phyloP scores from a whole-genome alignment of 2,329 filamentous ascomycete genomes.

The Clonostachys rhizophaga region DNA sequence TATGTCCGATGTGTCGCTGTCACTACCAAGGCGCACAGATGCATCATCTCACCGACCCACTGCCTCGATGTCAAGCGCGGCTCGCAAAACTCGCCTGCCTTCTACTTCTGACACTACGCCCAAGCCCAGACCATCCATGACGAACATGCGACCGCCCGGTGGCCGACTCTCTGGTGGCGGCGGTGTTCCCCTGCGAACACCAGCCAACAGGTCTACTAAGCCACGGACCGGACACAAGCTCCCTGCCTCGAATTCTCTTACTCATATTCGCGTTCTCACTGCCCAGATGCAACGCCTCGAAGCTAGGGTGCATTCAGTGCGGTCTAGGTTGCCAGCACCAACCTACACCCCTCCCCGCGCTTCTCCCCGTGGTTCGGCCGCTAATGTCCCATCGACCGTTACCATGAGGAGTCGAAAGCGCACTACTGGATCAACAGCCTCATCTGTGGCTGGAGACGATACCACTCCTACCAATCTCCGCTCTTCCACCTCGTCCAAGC shows the following conservation, averaged over 20 bases:
- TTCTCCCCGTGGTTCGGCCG: slow-evolving; percentile 59
- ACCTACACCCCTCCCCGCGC: slow-evolving; percentile 70
- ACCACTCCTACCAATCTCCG: slow-evolving; percentile 38
- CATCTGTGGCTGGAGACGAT: slow-evolving; percentile 46
- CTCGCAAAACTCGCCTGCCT: slow-evolving; percentile 47
- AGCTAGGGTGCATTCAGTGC: slow-evolving; percentile 83
- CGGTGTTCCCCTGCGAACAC: slow-evolving; percentile 44
- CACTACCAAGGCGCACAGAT: slow-evolving; percentile 46
- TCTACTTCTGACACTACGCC: slow-evolving; percentile 52
- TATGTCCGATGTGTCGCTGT: slow-evolving; percentile 77
- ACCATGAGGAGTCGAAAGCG: slow-evolving; percentile 69
- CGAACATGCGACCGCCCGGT: slow-evolving; percentile 23
- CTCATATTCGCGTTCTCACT: slow-evolving; percentile 89
- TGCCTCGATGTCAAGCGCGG: slow-evolving; percentile 25
- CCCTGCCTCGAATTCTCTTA: slow-evolving; percentile 66
- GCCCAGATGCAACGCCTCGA: slow-evolving; percentile 97
- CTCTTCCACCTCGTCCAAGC: slow-evolving; percentile 25
- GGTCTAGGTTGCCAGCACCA: slow-evolving; percentile 86
- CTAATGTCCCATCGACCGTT: slow-evolving; percentile 48
- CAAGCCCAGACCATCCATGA: slow-evolving; percentile 38
- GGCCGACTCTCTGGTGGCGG: slow-evolving; percentile 37
- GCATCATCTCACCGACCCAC: slow-evolving; percentile 19
- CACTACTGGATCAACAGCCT: slow-evolving; percentile 50
- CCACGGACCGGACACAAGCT: slow-evolving; percentile 46
- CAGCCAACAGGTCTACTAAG: slow-evolving; percentile 44